A percentile compares a stretch with the other conserved stretches of the same genome.
These are phyloP conservation scores for Pyricularia sp. DNA, from an alignment of 2,329 filamentous ascomycete species.

Conservation along the genomic window DNA sequence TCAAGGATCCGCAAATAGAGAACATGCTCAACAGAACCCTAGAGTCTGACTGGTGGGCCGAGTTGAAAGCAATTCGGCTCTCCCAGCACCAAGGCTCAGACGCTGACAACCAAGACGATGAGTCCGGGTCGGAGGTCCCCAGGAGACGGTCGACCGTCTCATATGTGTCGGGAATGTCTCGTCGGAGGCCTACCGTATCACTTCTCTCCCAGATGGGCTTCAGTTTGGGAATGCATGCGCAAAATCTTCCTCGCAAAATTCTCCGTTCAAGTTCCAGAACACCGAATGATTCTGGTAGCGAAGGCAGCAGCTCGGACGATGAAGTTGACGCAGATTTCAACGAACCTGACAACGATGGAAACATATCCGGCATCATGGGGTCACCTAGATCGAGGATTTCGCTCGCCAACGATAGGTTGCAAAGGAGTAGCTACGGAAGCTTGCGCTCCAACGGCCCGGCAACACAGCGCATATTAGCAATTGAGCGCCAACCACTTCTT, in stretches of 20 bases:
- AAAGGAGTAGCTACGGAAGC: slow-evolving; percentile 29
- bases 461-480: background rate
- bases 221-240: slow-evolving; percentile 66
- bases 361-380: slow-evolving; percentile 30
- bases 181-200: slow-evolving; percentile 44
- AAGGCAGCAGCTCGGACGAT: slow-evolving; percentile 11
- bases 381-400: slow-evolving; percentile 19
- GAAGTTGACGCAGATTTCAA: slow-evolving; percentile 23
- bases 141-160: slow-evolving; percentile 39
- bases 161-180: slow-evolving; percentile 51
- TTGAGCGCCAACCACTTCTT: background rate
- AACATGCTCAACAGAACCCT: slow-evolving; percentile 57
- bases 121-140: background rate
- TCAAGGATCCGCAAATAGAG: slow-evolving; percentile 43
- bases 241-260: slow-evolving; percentile 56
- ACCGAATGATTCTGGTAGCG: slow-evolving; percentile 14
- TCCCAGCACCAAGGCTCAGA: background rate
- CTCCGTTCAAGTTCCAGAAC: slow-evolving; percentile 25
- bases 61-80: slow-evolving; percentile 40
- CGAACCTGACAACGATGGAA: slow-evolving; percentile 27
- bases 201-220: slow-evolving; percentile 48
- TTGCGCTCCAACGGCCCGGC: background rate
- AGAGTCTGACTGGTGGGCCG: slow-evolving; percentile 75
- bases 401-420: slow-evolving; percentile 14
- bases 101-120: background rate